A percentile compares a stretch with the other conserved stretches of the same genome.
Evolutionary conservation across 768 basidiomycete species (phyloP).

Genomic region (Termitomyces sp.): DNA sequence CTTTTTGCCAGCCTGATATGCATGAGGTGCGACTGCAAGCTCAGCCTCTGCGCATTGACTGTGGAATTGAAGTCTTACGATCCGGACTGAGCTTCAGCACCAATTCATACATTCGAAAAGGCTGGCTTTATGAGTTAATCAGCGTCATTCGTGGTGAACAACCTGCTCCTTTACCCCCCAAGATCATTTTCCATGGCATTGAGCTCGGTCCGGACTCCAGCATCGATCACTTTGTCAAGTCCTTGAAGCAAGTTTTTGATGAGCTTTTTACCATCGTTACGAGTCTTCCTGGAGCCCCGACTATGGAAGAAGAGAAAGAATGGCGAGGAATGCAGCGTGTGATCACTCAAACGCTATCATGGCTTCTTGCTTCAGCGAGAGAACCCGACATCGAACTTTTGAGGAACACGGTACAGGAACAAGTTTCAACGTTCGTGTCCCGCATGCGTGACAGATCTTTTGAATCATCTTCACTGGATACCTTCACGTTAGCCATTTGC

Average conservation of each 20-base stretch:
- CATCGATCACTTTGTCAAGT: slow-evolving; percentile 35
- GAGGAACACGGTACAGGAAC: slow-evolving; percentile 27
- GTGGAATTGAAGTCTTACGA: slow-evolving; percentile 43
- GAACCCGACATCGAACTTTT: slow-evolving; percentile 28
- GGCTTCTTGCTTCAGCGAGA: slow-evolving; percentile 30
- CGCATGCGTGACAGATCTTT: slow-evolving; percentile 32
- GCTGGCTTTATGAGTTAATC: slow-evolving; percentile 55
- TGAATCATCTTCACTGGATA: slow-evolving; percentile 26
- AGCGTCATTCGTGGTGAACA: slow-evolving; percentile 22
- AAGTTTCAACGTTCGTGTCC: slow-evolving; percentile 31
- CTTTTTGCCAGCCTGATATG: neutral
- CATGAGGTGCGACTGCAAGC: neutral
- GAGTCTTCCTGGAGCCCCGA: slow-evolving; percentile 30
- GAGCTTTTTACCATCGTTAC: slow-evolving; percentile 34
- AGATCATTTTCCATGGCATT: slow-evolving; percentile 32
- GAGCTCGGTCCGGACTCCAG: slow-evolving; percentile 39
- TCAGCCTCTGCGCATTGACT: slow-evolving; percentile 37
- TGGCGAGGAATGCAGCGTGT: slow-evolving; percentile 37
- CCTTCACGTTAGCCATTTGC: slow-evolving; percentile 36
- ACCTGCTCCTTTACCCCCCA: slow-evolving; percentile 23
- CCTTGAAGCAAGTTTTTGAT: slow-evolving; percentile 44
- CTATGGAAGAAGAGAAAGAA: slow-evolving; percentile 22
- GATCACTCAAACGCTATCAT: slow-evolving; percentile 42
- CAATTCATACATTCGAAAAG: slow-evolving; percentile 54
- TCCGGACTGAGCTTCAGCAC: slow-evolving; percentile 47